Evolutionary conservation across 805 yeast genomes (phyloP).

Genomic region (Cyberlindnera japonica): DNA sequence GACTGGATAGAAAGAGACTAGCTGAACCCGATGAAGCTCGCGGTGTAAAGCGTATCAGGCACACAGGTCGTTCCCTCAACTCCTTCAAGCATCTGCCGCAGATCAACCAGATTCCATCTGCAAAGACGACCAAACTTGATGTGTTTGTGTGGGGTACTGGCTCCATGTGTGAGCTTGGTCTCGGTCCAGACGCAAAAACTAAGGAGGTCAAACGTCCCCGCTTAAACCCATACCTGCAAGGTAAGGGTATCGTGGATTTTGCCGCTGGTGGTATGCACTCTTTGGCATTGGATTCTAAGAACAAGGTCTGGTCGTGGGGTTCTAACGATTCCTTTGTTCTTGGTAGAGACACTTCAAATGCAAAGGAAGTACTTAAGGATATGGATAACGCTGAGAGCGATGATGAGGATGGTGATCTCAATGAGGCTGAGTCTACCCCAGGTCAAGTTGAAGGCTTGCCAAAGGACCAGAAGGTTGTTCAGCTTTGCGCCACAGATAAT

Average conservation of each 20-base stretch:
- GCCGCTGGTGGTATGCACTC: constrained; percentile 97
- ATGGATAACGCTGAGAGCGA: constrained; percentile 56
- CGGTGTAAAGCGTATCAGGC: constrained; percentile 23
- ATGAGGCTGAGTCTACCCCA: constrained; percentile 88
- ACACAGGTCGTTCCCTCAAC: constrained; percentile 29
- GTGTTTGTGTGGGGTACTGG: constrained; percentile 96
- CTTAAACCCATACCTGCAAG: constrained; percentile 73
- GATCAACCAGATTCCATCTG: constrained; percentile 26
- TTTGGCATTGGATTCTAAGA: constrained; percentile 71
- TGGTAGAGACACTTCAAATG: constrained; percentile 78
- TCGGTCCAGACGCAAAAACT: constrained; percentile 91
- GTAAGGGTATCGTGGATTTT: constrained; percentile 72
- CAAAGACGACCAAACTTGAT: constrained; percentile 44
- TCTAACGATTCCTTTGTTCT: constrained; percentile 88
- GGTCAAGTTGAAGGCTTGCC: constrained; percentile 68
- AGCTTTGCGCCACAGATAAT: constrained; percentile 89
- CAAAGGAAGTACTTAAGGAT: constrained; percentile 62
- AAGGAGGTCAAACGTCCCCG: constrained; percentile 96
- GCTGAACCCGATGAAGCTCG: constrained; percentile 18
- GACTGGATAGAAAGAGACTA: constrained; percentile 26
- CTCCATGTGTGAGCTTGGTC: constrained; percentile 94
- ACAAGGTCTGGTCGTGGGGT: constrained; percentile 98
- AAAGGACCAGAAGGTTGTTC: constrained; percentile 56
- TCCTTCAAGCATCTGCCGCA: constrained; percentile 26
- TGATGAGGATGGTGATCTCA: constrained; percentile 77